Conservation (phyloP, 2,329 filamentous ascomycete species). For the Nothophoma quercina region DNA sequence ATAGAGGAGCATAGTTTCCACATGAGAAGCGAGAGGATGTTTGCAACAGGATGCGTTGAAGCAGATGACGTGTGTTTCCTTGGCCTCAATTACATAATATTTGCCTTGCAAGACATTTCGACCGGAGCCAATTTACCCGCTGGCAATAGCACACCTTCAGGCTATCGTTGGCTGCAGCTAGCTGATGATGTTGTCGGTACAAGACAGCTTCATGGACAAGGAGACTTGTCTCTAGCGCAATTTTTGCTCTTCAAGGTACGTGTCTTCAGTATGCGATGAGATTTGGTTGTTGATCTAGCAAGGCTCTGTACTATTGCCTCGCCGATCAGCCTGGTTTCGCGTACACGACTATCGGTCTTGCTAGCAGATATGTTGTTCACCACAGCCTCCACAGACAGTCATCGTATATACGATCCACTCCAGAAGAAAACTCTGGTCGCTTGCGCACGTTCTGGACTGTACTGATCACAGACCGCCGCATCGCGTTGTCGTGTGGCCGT, state of each 20-base stretch:
- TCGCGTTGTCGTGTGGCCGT: slow-evolving; percentile 41
- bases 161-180: slow-evolving; percentile 42
- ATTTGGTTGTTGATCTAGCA: slow-evolving; percentile 3
- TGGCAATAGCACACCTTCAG: slow-evolving; percentile 19
- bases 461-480: slow-evolving; percentile 36
- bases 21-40: slow-evolving; percentile 29
- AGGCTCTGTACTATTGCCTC: slow-evolving; percentile 38
- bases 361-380: slow-evolving; percentile 39
- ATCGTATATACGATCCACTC: slow-evolving; percentile 23
- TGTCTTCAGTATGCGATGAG: background rate
- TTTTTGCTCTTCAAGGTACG: slow-evolving; percentile 39
- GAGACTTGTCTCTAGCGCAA: slow-evolving; percentile 37
- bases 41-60: slow-evolving; percentile 27
- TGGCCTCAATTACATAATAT: slow-evolving; percentile 41
- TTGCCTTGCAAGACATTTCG: slow-evolving; percentile 27
- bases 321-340: slow-evolving; percentile 39
- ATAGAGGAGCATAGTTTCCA: slow-evolving; percentile 41
- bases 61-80: slow-evolving; percentile 33
- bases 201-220: slow-evolving; percentile 28
- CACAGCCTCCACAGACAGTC: slow-evolving; percentile 39
- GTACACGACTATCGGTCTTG: slow-evolving; percentile 40
- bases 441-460: slow-evolving; percentile 42
- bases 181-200: slow-evolving; percentile 40
- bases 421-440: slow-evolving; percentile 30
- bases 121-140: slow-evolving; percentile 11